Conservation (phyloP, 176 grass and related monocot species). For the Lolium perenne region DNA sequence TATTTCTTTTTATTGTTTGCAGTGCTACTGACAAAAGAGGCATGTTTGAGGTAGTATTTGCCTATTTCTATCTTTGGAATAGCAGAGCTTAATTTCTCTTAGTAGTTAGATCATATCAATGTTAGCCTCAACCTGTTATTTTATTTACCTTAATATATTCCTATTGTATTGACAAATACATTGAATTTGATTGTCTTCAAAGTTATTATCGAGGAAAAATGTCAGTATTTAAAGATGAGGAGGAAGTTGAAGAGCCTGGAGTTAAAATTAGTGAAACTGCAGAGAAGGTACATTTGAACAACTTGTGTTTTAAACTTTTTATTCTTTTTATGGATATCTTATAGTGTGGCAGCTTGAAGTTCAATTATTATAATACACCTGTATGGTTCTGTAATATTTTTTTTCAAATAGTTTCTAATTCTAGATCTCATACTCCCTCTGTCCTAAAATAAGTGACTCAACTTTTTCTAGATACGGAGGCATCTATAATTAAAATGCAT, state of each 20-base stretch:
- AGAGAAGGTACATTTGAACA: slow-evolving; percentile 70
- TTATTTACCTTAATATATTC: slow-evolving; percentile 11
- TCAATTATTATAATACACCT: neutral
- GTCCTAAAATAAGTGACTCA: too few relatives aligned
- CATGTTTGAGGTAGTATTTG: neutral
- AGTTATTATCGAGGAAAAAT: slow-evolving; percentile 89
- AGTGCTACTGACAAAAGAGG: neutral
- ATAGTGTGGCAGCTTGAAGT: neutral
- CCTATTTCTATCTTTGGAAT: neutral
- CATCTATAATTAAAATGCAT: too few relatives aligned
- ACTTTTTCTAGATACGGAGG: too few relatives aligned
- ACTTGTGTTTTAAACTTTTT: neutral
- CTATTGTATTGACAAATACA: neutral
- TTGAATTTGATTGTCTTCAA: slow-evolving; percentile 18
- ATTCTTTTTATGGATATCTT: neutral
- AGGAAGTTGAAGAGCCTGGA: slow-evolving; percentile 65
- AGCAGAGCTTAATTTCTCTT: neutral
- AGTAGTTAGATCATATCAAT: neutral
- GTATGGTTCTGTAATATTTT: neutral
- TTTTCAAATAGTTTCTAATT: too few relatives aligned
- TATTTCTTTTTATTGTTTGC: too few relatives aligned
- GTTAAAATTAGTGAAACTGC: slow-evolving; percentile 79
- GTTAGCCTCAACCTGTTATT: neutral
- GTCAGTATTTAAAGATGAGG: slow-evolving; percentile 56
- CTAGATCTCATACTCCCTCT: too few relatives aligned